phyloP scores from a whole-genome alignment of 345 rosid species.

The Camelina sativa region DNA sequence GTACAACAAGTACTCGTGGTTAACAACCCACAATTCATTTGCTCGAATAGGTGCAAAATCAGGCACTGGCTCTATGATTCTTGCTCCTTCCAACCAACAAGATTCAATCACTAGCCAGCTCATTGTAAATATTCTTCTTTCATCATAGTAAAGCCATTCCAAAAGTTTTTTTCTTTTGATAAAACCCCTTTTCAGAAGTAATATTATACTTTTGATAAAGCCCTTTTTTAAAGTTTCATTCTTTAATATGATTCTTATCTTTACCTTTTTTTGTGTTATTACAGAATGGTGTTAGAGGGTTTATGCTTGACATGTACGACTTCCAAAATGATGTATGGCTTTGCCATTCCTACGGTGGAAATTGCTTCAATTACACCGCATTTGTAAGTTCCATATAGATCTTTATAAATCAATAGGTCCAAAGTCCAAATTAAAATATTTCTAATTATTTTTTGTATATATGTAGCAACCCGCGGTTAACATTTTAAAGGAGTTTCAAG shows the following conservation, averaged over 20 bases:
- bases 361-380: conserved; percentile 73
- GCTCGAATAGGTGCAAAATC: conserved; percentile 60
- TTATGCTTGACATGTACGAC: conserved; percentile 94
- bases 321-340: conserved; percentile 80
- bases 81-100: conserved; percentile 81
- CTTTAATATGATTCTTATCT: background rate
- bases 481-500: conserved; percentile 64
- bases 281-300: conserved; percentile 91
- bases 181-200: too few species aligned
- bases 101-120: conserved; percentile 83
- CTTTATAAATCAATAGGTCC: background rate
- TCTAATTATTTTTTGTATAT: background rate
- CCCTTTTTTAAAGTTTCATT: background rate
- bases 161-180: background rate
- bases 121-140: conserved; percentile 49
- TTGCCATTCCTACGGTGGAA: conserved; percentile 78
- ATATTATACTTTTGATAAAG: too few species aligned
- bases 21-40: conserved; percentile 91
- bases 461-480: conserved; percentile 74
- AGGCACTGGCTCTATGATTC: conserved; percentile 55
- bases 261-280: conserved; percentile 28
- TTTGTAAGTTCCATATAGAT: conserved; percentile 59
- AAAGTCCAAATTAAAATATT: background rate
- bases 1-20: conserved; percentile 88
- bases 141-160: conserved; percentile 10